phyloP scores from a whole-genome alignment of 192 early-diverging fungal genomes.

The Chytriomyces sp. region DNA sequence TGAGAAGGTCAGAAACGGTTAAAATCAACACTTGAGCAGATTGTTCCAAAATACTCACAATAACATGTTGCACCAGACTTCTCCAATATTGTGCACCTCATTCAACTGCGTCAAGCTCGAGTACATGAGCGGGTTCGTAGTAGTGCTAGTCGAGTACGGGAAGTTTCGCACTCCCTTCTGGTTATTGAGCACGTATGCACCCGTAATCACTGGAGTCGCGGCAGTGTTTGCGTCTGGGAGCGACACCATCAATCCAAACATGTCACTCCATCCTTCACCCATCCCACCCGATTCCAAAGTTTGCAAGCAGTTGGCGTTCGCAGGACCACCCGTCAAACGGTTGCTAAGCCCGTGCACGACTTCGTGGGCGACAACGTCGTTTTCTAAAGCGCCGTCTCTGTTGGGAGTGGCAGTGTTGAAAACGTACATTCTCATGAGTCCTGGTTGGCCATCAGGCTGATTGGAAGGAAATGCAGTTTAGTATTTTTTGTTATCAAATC shows the following conservation, averaged over 20 bases:
- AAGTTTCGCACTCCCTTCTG: constrained; percentile 7
- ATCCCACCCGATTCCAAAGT: constrained; percentile 64
- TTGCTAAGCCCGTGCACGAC: constrained; percentile 66
- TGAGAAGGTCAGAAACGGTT: too few species aligned
- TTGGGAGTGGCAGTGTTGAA: constrained; percentile 50
- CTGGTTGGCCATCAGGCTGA: constrained; percentile 78
- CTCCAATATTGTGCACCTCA: constrained; percentile 66
- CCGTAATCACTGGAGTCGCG: constrained; percentile 43
- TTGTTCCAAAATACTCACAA: constrained; percentile 74
- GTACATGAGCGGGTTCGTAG: constrained; percentile 52
- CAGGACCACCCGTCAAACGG: constrained; percentile 71
- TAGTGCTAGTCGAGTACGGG: constrained; percentile 43
- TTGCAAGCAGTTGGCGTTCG: constrained; percentile 63
- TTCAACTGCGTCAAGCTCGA: background rate
- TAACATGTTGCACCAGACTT: constrained; percentile 71
- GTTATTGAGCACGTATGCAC: constrained; percentile 16
- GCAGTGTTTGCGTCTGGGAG: constrained; percentile 47
- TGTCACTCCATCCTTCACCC: constrained; percentile 73
- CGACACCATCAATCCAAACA: constrained; percentile 47
- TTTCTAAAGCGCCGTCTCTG: constrained; percentile 66
- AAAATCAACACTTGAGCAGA: too few species aligned
- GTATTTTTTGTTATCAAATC: background rate
- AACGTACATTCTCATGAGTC: constrained; percentile 15
- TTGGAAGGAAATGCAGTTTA: constrained; percentile 42
- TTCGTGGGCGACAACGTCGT: constrained; percentile 64